Evolutionary conservation across 352 stramenopile genomes (phyloP).

Genomic region (Phytophthora melonis): DNA sequence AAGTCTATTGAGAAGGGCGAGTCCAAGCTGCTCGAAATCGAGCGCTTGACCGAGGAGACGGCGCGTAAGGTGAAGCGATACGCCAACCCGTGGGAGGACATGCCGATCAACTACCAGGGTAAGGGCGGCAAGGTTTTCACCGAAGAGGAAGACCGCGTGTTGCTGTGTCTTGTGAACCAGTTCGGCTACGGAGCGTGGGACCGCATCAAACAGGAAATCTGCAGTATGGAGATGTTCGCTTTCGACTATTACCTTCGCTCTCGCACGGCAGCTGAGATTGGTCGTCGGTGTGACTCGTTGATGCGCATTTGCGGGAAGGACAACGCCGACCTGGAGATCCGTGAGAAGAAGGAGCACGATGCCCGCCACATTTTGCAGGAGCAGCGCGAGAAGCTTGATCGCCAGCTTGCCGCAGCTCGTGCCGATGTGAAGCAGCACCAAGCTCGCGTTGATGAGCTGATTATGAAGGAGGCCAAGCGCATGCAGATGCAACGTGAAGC

Average conservation of each 20-base stretch:
- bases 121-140: slow-evolving; percentile 95
- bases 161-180: slow-evolving; percentile 97
- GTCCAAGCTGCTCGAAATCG: slow-evolving; percentile 88
- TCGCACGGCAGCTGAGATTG: slow-evolving; percentile 95
- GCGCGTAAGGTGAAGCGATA: slow-evolving; percentile 81
- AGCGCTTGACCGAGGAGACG: slow-evolving; percentile 82
- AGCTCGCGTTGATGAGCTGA: slow-evolving; percentile 81
- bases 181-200: slow-evolving; percentile 98
- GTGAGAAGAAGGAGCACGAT: slow-evolving; percentile 83
- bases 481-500: slow-evolving; percentile 86
- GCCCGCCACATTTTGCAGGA: slow-evolving; percentile 64
- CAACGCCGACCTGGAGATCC: slow-evolving; percentile 84
- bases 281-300: slow-evolving; percentile 95
- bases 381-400: slow-evolving; percentile 78
- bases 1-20: slow-evolving; percentile 92
- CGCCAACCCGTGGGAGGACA: slow-evolving; percentile 86
- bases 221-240: slow-evolving; percentile 91
- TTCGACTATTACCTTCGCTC: slow-evolving; percentile 99
- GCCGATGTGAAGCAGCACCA: slow-evolving; percentile 84
- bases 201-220: slow-evolving; percentile 97
- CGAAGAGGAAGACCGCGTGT: slow-evolving; percentile 98
- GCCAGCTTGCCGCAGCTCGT: slow-evolving; percentile 66
- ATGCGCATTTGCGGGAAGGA: slow-evolving; percentile 97
- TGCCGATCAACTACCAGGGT: slow-evolving; percentile 91
- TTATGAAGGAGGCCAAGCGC: slow-evolving; percentile 90